Base-by-base conservation (phyloP, 2,329 filamentous ascomycete species). In the Penicillium brasilianum region DNA sequence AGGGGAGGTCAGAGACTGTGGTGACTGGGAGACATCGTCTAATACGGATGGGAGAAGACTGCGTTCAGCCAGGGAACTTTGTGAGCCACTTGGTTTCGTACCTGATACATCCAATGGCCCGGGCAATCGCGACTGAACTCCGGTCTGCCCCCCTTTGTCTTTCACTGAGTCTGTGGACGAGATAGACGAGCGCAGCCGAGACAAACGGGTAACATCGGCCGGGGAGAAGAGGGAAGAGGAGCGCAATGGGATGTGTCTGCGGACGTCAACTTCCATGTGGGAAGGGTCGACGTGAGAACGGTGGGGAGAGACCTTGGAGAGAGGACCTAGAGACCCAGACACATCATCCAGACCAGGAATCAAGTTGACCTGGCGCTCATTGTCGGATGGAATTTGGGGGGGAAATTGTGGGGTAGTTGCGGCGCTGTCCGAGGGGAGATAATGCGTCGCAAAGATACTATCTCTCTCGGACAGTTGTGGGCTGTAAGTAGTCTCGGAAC, bases 361-460 rank as follows among this genome's bases (percentile, higher is more conserved):
- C 66, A 72, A 63, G 62, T 72, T 72, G 67, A 73, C 65, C 55
- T 71, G 72, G 56, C 69, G 68, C 41, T 71, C 71, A 71, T 71
- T 70, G 58, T 71, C 66, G 61, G 63, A 63, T 60, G 69, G 69
- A 66, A 65, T 63, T 53, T 69, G 65, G 49, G 76, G 71, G 52
- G 71, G 72, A 55, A 74, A 73, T 66, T 77, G 77, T 62, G 71
- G 75, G 60, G 74, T 76, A 66, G 65, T 73, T 59, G 77, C 72
- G 65, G 82, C 81, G 69, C 77, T 83, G 63, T 83, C 82, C 57
- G 82, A 80, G 61, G 80, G 78, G 1, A 83, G 75, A 72, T 88
- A 88, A 66, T 85, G 85, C 36, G 85, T 87, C 55, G 86, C 85
- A 70, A 87, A 88, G 72, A 88, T 88, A 74, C 83, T 86, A 73